Percentiles rank a stretch among this genome's conserved stretches.
Evolutionary conservation across 768 basidiomycete species (phyloP).

Genomic region (Tricholoma flavovirens): DNA sequence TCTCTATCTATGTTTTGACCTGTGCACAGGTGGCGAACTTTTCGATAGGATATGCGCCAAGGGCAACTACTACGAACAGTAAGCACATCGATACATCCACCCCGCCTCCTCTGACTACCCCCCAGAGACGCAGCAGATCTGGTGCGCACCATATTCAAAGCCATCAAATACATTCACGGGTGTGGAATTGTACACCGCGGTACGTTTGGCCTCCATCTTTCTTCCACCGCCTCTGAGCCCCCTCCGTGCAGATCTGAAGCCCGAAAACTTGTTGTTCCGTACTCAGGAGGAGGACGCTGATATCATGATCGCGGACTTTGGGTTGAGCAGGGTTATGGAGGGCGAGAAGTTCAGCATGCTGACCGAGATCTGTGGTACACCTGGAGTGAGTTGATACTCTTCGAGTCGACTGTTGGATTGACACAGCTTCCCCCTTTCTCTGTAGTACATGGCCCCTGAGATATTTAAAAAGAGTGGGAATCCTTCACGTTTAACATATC

Average conservation of each 20-base stretch:
- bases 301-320: conserved; percentile 97
- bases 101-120: conserved; percentile 1
- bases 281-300: conserved; percentile 85
- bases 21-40: conserved; percentile 97
- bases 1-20: conserved; percentile 90
- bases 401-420: conserved; percentile 6
- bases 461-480: conserved; percentile 84
- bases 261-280: conserved; percentile 96
- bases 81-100: conserved; percentile 20
- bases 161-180: conserved; percentile 89
- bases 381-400: conserved; percentile 50
- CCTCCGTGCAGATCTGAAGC: conserved; percentile 79
- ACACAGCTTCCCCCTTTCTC: background rate
- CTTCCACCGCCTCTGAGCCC: background rate
- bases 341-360: conserved; percentile 82
- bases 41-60: conserved; percentile 98
- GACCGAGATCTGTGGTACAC: conserved; percentile 95
- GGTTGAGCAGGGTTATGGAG: conserved; percentile 85
- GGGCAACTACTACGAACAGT: conserved; percentile 95
- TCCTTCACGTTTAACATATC: background rate
- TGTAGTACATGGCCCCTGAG: conserved; percentile 90
- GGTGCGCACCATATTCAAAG: conserved; percentile 77
- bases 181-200: conserved; percentile 91
- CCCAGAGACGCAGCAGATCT: conserved; percentile 83
- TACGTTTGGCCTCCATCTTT: conserved; percentile 23